These are phyloP conservation scores for Microcos paniculata DNA, from an alignment of 345 rosid genomes.

Conservation along the genomic window DNA sequence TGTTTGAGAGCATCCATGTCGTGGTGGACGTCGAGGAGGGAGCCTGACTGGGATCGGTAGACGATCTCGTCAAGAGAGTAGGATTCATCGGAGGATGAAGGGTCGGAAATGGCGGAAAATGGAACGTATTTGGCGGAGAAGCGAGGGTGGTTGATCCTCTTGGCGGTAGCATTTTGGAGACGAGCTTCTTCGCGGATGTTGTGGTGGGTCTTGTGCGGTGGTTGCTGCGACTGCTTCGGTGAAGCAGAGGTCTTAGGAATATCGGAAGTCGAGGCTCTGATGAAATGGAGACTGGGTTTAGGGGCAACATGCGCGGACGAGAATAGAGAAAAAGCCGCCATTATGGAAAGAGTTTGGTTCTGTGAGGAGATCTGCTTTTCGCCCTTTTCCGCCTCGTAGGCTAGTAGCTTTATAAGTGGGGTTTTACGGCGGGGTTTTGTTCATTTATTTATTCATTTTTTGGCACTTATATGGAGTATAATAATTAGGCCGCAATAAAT, in stretches of 20 bases:
- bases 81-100: slow-evolving; percentile 26
- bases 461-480: too few relatives aligned
- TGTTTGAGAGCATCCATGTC: slow-evolving; percentile 41
- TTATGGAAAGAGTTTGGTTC: not conserved
- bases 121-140: slow-evolving; percentile 64
- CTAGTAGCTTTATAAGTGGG: too few relatives aligned
- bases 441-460: too few relatives aligned
- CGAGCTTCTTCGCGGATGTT: slow-evolving; percentile 61
- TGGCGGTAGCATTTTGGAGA: slow-evolving; percentile 26
- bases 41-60: slow-evolving; percentile 45
- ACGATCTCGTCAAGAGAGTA: slow-evolving; percentile 57
- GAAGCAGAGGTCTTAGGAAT: slow-evolving; percentile 6
- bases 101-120: slow-evolving; percentile 36
- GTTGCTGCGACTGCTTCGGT: slow-evolving; percentile 1
- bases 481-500: too few relatives aligned
- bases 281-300: slow-evolving; percentile 8
- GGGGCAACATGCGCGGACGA: slow-evolving; percentile 10
- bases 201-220: slow-evolving; percentile 12
- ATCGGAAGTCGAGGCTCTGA: slow-evolving; percentile 14
- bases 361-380: too few relatives aligned
- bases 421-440: too few relatives aligned
- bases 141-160: slow-evolving; percentile 25
- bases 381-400: too few relatives aligned
- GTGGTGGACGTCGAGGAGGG: slow-evolving; percentile 49
- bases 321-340: slow-evolving; percentile 33